Percentiles rank a stretch among this genome's conserved stretches.
These are phyloP conservation scores for Penicillium sp. DNA, from an alignment of 2,329 filamentous ascomycete genomes.

Conservation along the genomic window DNA sequence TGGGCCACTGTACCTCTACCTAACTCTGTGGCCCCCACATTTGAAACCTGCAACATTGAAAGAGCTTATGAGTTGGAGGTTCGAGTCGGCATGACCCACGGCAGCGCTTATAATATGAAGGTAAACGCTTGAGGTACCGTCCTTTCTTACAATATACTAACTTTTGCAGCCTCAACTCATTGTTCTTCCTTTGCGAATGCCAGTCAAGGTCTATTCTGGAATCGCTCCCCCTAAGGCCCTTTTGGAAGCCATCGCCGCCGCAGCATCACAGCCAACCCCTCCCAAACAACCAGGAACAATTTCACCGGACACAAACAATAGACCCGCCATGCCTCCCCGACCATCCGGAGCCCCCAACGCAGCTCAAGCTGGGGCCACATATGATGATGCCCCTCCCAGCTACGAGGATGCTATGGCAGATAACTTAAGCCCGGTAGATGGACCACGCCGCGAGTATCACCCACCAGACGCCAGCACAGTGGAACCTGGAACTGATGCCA, in stretches of 20 bases:
- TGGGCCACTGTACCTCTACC: conserved; percentile 75
- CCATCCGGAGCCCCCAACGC: conserved; percentile 27
- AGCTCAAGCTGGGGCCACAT: conserved; percentile 23
- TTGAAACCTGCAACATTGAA: conserved; percentile 82
- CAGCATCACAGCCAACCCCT: conserved; percentile 24
- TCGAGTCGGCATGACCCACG: conserved; percentile 73
- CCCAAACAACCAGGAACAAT: conserved; percentile 11
- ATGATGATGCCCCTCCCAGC: conserved; percentile 82
- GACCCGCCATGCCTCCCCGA: conserved; percentile 44
- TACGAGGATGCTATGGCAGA: conserved; percentile 92
- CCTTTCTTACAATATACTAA: conserved; percentile 2
- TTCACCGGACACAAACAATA: conserved; percentile 7
- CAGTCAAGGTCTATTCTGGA: conserved; percentile 80
- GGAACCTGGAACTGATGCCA: conserved; percentile 40
- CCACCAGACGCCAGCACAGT: conserved; percentile 37
- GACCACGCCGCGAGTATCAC: conserved; percentile 57
- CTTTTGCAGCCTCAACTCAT: conserved; percentile 65
- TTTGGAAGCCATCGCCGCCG: conserved; percentile 60
- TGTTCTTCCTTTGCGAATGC: conserved; percentile 73
- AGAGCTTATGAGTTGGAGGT: conserved; percentile 82
- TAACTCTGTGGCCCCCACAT: conserved; percentile 82
- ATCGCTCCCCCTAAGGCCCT: conserved; percentile 77
- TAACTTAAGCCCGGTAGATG: conserved; percentile 70
- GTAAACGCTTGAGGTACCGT: conserved; percentile 39
- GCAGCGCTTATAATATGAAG: conserved; percentile 54